phyloP scores from a whole-genome alignment of 2,329 filamentous ascomycete species.

The Metarhizium anisopliae region DNA sequence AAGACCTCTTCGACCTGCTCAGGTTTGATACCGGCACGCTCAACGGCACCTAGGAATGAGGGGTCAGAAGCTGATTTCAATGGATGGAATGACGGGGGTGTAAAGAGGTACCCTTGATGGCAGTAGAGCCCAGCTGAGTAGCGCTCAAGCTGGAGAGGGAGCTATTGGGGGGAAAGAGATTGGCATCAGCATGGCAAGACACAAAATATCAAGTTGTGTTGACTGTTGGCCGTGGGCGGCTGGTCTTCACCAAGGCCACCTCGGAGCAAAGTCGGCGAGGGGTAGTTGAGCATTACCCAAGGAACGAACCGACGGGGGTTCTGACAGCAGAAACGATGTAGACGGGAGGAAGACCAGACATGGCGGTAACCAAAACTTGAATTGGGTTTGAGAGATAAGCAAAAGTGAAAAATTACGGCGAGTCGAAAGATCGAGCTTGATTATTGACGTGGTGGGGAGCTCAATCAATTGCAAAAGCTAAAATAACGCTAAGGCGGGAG shows the following conservation, averaged over 20 bases:
- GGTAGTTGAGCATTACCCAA: conserved; percentile 53
- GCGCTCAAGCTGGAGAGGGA: conserved; percentile 83
- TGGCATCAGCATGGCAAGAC: neutral
- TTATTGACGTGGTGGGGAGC: neutral
- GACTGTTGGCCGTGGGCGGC: too few species aligned
- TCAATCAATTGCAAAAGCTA: neutral
- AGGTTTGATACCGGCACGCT: conserved; percentile 79
- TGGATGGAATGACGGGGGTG: neutral
- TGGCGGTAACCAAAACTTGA: conserved; percentile 22
- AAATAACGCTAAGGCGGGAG: neutral
- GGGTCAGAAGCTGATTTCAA: conserved; percentile 1
- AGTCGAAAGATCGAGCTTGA: conserved; percentile 4
- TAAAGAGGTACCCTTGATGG: conserved; percentile 69
- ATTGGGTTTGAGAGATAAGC: neutral
- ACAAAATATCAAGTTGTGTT: too few species aligned
- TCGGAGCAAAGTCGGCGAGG: conserved; percentile 4
- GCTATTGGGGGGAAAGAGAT: conserved; percentile 35
- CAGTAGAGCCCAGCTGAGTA: conserved; percentile 77
- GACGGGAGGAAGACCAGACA: conserved; percentile 76
- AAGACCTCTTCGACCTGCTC: conserved; percentile 92
- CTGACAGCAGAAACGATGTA: conserved; percentile 91
- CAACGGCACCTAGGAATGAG: conserved; percentile 55
- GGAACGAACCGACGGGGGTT: conserved; percentile 89
- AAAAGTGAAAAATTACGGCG: neutral
- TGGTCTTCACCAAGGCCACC: neutral